These are phyloP conservation scores for Boletus rubescentipes DNA, from an alignment of 768 basidiomycete genomes.

Conservation along the genomic window DNA sequence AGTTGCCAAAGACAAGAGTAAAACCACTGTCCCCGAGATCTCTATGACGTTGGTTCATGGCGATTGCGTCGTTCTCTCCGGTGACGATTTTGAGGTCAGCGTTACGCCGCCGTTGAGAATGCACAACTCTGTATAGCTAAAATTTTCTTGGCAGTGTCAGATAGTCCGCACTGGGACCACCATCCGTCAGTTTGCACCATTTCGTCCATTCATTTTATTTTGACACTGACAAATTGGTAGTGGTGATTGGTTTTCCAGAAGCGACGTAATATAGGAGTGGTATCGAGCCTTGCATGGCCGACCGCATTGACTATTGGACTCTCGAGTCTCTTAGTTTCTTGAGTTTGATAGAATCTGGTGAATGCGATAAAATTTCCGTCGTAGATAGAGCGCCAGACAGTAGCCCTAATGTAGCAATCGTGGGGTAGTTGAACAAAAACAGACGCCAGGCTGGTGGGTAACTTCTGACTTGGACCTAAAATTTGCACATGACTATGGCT, in stretches of 20 bases:
- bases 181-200: constrained; percentile 24
- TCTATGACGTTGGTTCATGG: constrained; percentile 40
- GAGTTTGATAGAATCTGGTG: background rate
- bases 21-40: constrained; percentile 18
- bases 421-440: constrained; percentile 17
- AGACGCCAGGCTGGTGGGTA: constrained; percentile 9
- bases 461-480: constrained; percentile 22
- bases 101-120: background rate
- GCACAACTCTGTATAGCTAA: background rate
- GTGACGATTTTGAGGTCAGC: constrained; percentile 43
- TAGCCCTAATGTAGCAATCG: constrained; percentile 34
- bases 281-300: background rate
- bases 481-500: constrained; percentile 32
- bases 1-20: constrained; percentile 15
- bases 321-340: background rate
- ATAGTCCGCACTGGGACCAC: constrained; percentile 32
- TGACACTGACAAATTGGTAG: constrained; percentile 19
- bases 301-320: background rate
- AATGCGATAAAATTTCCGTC: constrained; percentile 4
- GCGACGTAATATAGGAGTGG: constrained; percentile 3
- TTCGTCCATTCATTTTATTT: background rate
- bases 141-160: constrained; percentile 20
- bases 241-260: constrained; percentile 28
- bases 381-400: constrained; percentile 32
- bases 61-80: constrained; percentile 36